Percentiles rank a stretch among this genome's conserved stretches.
Conservation (phyloP, 768 basidiomycete genomes). For the Termitomyces heimii region DNA sequence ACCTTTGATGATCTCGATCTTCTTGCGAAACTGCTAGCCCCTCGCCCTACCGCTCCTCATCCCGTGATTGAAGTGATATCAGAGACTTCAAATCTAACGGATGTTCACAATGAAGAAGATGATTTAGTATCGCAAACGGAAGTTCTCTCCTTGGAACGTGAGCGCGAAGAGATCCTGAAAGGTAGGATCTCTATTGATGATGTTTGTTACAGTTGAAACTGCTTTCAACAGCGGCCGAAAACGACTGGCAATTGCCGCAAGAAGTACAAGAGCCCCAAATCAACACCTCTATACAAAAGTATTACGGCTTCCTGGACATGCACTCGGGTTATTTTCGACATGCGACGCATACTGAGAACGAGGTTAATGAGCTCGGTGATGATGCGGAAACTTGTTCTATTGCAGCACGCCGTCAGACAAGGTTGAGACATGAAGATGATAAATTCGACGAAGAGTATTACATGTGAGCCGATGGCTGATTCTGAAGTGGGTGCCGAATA, state of each 20-base stretch:
- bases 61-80: conserved; percentile 57
- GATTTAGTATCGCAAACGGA: conserved; percentile 39
- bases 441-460: conserved; percentile 87
- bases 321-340: conserved; percentile 74
- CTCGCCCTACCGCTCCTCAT: conserved; percentile 35
- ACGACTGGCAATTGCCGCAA: conserved; percentile 79
- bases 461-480: conserved; percentile 42
- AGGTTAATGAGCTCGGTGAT: conserved; percentile 71
- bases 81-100: conserved; percentile 1
- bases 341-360: conserved; percentile 70
- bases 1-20: conserved; percentile 75
- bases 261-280: conserved; percentile 39
- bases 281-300: conserved; percentile 35
- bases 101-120: conserved; percentile 20
- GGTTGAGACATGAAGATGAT: conserved; percentile 58
- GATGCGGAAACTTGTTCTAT: conserved; percentile 53
- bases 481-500: not conserved
- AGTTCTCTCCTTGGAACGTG: conserved; percentile 43
- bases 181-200: conserved; percentile 28
- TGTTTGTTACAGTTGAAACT: conserved; percentile 1
- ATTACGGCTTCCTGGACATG: conserved; percentile 74
- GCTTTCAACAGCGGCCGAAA: conserved; percentile 53
- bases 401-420: conserved; percentile 45
- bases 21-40: conserved; percentile 71
- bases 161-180: conserved; percentile 53